Evolutionary conservation across 371 early-diverging fungal species (phyloP).

Genomic region (Syncephalastrum contaminatum): DNA sequence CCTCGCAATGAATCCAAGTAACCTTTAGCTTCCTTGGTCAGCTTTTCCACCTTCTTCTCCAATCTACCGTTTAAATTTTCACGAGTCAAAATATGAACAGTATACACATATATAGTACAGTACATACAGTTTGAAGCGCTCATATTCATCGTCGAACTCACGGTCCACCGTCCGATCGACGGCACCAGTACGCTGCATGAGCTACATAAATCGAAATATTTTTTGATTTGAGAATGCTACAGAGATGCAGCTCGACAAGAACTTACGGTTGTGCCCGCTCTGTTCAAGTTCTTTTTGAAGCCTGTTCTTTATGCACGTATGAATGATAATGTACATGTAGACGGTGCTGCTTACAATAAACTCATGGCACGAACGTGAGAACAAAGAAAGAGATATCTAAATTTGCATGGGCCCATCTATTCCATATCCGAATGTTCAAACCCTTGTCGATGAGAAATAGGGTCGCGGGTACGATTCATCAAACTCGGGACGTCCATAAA

Average conservation of each 20-base stretch:
- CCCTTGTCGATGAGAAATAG: too few species aligned
- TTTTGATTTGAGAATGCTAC: too few species aligned
- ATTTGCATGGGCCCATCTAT: background rate
- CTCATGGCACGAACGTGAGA: constrained; percentile 26
- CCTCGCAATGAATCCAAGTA: constrained; percentile 79
- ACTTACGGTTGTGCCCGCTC: constrained; percentile 74
- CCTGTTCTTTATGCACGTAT: constrained; percentile 56
- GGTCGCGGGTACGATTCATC: too few species aligned
- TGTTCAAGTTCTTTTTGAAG: constrained; percentile 72
- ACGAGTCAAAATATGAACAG: background rate
- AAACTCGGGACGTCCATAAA: too few species aligned
- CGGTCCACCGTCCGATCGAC: constrained; percentile 76
- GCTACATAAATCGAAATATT: constrained; percentile 22
- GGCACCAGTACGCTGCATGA: constrained; percentile 67
- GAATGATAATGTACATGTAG: background rate
- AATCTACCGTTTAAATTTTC: constrained; percentile 47
- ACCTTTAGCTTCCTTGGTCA: constrained; percentile 84
- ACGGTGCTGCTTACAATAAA: constrained; percentile 35
- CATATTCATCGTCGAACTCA: constrained; percentile 82
- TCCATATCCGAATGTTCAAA: too few species aligned
- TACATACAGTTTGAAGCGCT: constrained; percentile 67
- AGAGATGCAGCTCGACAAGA: background rate
- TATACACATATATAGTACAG: background rate
- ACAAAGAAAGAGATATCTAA: background rate
- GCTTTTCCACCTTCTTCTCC: constrained; percentile 74